Base-by-base conservation (phyloP, 169 alveolate species). In the Plasmodium cynomolgi region DNA sequence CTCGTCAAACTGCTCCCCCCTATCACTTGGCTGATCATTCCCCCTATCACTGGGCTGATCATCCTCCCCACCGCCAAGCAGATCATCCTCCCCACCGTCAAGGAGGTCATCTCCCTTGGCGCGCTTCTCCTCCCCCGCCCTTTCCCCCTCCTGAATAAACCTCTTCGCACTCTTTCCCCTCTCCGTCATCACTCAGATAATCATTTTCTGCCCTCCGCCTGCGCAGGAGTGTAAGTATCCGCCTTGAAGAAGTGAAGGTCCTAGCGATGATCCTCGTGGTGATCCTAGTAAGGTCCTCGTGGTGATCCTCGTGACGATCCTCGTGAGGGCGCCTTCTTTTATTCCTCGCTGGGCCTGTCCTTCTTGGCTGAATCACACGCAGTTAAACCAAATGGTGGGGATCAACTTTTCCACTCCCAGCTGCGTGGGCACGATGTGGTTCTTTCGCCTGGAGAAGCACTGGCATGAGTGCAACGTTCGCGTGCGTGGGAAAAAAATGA, bases 131-230 rank as follows among this genome's bases (percentile, higher is more conserved):
- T 68, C 20, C 50, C 47, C 33, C 74, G 34, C 44, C 31, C 71
- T 79, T 73, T 1, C 50, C 71, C 62, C 47, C 41, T 79, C 13
- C 33, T 88, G 29, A 39, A 80, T 62, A 29, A 23, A 81, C 84
- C 82, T 79, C 37, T 86, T 86, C 31, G 34, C 74, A 17, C 29
- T 34, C 29, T 77, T 86, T 41, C 34, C 84, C 33, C 20, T 81
- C 15, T 50, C 86, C 17, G 39, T 26, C 75, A 71, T 73, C 47
- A 84, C 58, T 82, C 68, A 13, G 34, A 23, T 23, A 29, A 68
- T 68, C 31, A 68, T 29, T 0, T 68, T 68, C 17, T 23, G 17
- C 77, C 34, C 23, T 50, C 62, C 62, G 23, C 62, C 23, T 15
- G 23, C 62, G 1, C 23, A 50, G 23, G 23, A 1, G 6, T 50